A percentile compares a stretch with the other conserved stretches of the same genome.
These are phyloP conservation scores for Metarhizium album DNA, from an alignment of 2,329 filamentous ascomycete species.

Conservation along the genomic window DNA sequence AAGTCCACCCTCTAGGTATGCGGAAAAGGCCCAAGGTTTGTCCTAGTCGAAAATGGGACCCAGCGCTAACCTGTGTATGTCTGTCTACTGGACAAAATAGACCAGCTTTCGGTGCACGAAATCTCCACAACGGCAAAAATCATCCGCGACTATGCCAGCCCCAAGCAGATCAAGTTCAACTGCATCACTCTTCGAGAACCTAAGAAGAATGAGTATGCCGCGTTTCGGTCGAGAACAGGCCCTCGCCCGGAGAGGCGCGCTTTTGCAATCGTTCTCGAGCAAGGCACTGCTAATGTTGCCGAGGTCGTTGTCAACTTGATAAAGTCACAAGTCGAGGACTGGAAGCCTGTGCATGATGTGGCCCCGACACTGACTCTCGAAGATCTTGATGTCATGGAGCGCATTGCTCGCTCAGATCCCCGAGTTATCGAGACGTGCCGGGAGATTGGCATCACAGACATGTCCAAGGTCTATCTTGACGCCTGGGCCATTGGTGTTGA, in stretches of 20 bases:
- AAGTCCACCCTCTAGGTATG: slow-evolving; percentile 27
- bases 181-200: slow-evolving; percentile 57
- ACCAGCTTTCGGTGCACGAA: slow-evolving; percentile 44
- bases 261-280: slow-evolving; percentile 37
- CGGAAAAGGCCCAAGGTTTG: not conserved
- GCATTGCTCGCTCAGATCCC: slow-evolving; percentile 53
- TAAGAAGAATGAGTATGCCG: slow-evolving; percentile 50
- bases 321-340: slow-evolving; percentile 27
- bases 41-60: not conserved
- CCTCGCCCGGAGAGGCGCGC: slow-evolving; percentile 38
- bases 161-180: slow-evolving; percentile 38
- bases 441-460: slow-evolving; percentile 66
- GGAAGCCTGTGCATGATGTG: slow-evolving; percentile 36
- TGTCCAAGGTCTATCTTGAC: slow-evolving; percentile 77
- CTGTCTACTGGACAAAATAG: slow-evolving; percentile 17
- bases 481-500: slow-evolving; percentile 81
- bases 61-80: not conserved
- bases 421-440: slow-evolving; percentile 69
- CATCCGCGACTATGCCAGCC: slow-evolving; percentile 28
- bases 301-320: slow-evolving; percentile 41
- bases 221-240: slow-evolving; percentile 40
- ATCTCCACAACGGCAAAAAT: slow-evolving; percentile 38
- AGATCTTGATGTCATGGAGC: slow-evolving; percentile 66
- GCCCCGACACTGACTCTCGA: slow-evolving; percentile 59
- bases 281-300: slow-evolving; percentile 28